Conservation (phyloP, 1,284 basidiomycete species). For the Afroboletus lepidellus region DNA sequence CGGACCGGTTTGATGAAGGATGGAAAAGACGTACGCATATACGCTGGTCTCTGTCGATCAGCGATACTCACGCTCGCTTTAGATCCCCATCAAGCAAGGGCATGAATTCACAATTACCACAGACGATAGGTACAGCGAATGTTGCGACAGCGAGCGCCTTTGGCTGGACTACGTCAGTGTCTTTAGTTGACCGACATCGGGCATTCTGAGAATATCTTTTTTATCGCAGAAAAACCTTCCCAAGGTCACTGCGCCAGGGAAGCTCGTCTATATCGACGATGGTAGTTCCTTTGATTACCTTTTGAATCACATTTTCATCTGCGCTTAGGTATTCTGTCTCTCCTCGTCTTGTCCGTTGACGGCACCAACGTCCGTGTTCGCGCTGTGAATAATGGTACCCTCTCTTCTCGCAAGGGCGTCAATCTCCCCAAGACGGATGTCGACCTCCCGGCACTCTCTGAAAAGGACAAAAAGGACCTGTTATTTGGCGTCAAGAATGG, state of each 20-base stretch:
- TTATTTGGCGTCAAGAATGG: slow-evolving; percentile 95
- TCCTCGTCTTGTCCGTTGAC: slow-evolving; percentile 88
- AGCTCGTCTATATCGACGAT: slow-evolving; percentile 97
- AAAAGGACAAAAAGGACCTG: slow-evolving; percentile 97
- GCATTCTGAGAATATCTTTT: slow-evolving; percentile 11
- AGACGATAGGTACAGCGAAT: slow-evolving; percentile 79
- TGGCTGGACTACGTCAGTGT: slow-evolving; percentile 87
- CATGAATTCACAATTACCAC: slow-evolving; percentile 94
- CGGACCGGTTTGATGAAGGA: slow-evolving; percentile 93
- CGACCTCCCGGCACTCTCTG: slow-evolving; percentile 95
- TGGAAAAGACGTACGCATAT: slow-evolving; percentile 63
- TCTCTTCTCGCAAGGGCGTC: slow-evolving; percentile 98
- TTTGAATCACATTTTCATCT: slow-evolving; percentile 6
- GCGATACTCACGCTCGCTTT: slow-evolving; percentile 15
- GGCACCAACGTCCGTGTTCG: slow-evolving; percentile 82
- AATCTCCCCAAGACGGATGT: slow-evolving; percentile 98
- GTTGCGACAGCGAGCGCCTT: slow-evolving; percentile 79
- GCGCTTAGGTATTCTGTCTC: slow-evolving; percentile 78
- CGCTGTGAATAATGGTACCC: slow-evolving; percentile 88
- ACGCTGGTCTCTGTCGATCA: slow-evolving; percentile 6
- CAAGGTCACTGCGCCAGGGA: slow-evolving; percentile 94
- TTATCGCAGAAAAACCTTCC: slow-evolving; percentile 76
- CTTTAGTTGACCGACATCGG: slow-evolving; percentile 11
- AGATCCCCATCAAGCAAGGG: slow-evolving; percentile 85
- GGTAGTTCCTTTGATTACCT: slow-evolving; percentile 46